Percentiles rank a stretch among this genome's conserved stretches.
Evolutionary conservation across 257 asterid genomes (phyloP).

Genomic region (Schizonepeta tenuifolia): DNA sequence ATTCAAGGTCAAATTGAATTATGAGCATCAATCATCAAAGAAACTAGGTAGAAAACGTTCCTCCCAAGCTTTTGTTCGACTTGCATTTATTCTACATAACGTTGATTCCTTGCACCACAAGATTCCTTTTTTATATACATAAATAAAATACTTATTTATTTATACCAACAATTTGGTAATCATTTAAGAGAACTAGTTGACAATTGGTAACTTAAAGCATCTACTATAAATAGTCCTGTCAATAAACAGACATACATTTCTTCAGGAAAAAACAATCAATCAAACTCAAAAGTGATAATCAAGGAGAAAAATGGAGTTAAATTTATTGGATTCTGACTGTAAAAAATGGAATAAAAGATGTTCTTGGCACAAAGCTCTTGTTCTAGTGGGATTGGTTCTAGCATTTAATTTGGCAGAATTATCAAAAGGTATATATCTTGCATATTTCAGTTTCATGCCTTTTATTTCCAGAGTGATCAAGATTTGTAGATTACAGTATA

Average conservation of each 20-base stretch:
- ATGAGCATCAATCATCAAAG: background rate
- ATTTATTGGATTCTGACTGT: slow-evolving; percentile 11
- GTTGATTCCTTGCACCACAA: slow-evolving; percentile 45
- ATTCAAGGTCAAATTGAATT: too few relatives aligned
- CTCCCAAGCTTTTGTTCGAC: slow-evolving; percentile 23
- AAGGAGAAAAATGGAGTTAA: slow-evolving; percentile 33
- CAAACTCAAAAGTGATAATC: background rate
- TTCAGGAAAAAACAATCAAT: slow-evolving; percentile 4
- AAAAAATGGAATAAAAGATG: slow-evolving; percentile 11
- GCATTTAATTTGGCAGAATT: slow-evolving; percentile 38
- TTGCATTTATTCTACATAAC: background rate
- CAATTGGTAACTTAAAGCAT: background rate
- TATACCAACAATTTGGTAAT: slow-evolving; percentile 16
- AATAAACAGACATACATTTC: background rate
- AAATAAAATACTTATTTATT: background rate
- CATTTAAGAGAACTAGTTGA: slow-evolving; percentile 1
- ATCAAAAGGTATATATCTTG: slow-evolving; percentile 30
- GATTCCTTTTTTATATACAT: background rate
- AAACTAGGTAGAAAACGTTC: slow-evolving; percentile 30
- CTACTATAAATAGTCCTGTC: slow-evolving; percentile 35
- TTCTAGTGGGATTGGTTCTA: slow-evolving; percentile 34
- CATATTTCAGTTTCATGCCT: background rate
- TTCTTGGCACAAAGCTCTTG: background rate
- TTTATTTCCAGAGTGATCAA: background rate
- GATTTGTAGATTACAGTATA: background rate